Conservation (phyloP, 1,284 basidiomycete species). For the Fomitopsis pinicola region DNA sequence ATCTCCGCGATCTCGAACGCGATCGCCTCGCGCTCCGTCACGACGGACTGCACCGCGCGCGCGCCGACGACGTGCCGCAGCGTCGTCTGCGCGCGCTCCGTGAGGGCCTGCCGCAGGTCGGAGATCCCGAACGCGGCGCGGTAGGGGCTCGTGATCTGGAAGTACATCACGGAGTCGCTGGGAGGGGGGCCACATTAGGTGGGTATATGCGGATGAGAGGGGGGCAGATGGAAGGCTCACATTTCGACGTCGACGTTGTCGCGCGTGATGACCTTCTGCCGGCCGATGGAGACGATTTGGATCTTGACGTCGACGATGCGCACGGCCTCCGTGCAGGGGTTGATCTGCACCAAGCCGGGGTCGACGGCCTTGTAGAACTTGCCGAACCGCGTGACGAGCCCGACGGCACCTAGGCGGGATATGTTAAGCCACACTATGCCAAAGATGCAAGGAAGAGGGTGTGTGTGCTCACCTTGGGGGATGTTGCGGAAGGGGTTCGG, state of each 20-base stretch:
- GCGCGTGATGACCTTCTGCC: slow-evolving; percentile 81
- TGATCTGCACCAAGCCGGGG: slow-evolving; percentile 88
- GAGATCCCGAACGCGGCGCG: slow-evolving; percentile 90
- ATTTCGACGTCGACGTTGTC: slow-evolving; percentile 90
- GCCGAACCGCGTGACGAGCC: slow-evolving; percentile 88
- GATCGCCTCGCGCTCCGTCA: slow-evolving; percentile 94
- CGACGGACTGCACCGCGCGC: slow-evolving; percentile 78
- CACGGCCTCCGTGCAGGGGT: slow-evolving; percentile 87
- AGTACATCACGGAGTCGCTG: slow-evolving; percentile 89
- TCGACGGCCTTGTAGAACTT: slow-evolving; percentile 95
- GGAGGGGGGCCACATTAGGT: not conserved
- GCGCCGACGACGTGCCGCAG: slow-evolving; percentile 93
- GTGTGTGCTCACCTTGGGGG: slow-evolving; percentile 56
- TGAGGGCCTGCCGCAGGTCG: slow-evolving; percentile 83
- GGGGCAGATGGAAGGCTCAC: slow-evolving; percentile 34
- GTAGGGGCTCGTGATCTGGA: slow-evolving; percentile 84
- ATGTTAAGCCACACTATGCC: slow-evolving; percentile 3
- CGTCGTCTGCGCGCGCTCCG: slow-evolving; percentile 94
- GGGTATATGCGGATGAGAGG: not conserved
- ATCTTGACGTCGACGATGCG: slow-evolving; percentile 92
- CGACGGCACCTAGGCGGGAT: slow-evolving; percentile 65
- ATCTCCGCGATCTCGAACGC: slow-evolving; percentile 96
- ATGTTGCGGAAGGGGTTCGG: slow-evolving; percentile 80
- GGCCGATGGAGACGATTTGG: slow-evolving; percentile 83
- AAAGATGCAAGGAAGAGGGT: not conserved